Percentiles rank a stretch among this genome's conserved stretches.
phyloP scores from a whole-genome alignment of 495 filamentous ascomycete species.

The Penicillium longicatenatum region DNA sequence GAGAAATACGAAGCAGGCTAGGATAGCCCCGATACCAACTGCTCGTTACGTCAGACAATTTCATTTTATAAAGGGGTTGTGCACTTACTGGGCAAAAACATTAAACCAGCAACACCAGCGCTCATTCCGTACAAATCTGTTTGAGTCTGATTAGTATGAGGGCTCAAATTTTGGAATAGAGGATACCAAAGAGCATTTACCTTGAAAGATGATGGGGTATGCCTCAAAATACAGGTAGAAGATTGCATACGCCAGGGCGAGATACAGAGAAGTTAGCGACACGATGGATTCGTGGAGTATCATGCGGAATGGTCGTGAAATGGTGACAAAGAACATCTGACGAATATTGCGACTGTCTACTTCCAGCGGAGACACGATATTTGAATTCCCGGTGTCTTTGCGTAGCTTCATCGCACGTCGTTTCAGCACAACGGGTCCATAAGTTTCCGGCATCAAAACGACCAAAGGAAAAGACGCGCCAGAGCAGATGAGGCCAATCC shows the following conservation, averaged over 20 bases:
- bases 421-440: constrained; percentile 70
- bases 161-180: background rate
- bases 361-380: constrained; percentile 47
- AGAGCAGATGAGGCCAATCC: constrained; percentile 61
- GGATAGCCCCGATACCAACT: constrained; percentile 37
- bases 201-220: constrained; percentile 67
- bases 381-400: constrained; percentile 59
- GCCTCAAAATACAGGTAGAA: constrained; percentile 77
- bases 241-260: constrained; percentile 68
- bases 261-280: constrained; percentile 65
- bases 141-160: constrained; percentile 2
- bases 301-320: constrained; percentile 51
- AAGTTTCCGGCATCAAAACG: constrained; percentile 62
- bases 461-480: constrained; percentile 48
- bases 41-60: background rate
- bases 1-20: constrained; percentile 37
- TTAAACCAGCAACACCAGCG: constrained; percentile 34
- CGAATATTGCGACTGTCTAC: constrained; percentile 47
- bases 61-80: background rate
- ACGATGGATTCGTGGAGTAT: constrained; percentile 61
- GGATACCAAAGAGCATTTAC: constrained; percentile 7
- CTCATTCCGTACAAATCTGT: constrained; percentile 41
- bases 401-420: constrained; percentile 65
- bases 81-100: constrained; percentile 39
- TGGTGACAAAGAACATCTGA: constrained; percentile 44